Percentiles rank a stretch among this genome's conserved stretches.
Evolutionary conservation across 371 early-diverging fungal species (phyloP).

Genomic region (Saksenaea vasiformis): DNA sequence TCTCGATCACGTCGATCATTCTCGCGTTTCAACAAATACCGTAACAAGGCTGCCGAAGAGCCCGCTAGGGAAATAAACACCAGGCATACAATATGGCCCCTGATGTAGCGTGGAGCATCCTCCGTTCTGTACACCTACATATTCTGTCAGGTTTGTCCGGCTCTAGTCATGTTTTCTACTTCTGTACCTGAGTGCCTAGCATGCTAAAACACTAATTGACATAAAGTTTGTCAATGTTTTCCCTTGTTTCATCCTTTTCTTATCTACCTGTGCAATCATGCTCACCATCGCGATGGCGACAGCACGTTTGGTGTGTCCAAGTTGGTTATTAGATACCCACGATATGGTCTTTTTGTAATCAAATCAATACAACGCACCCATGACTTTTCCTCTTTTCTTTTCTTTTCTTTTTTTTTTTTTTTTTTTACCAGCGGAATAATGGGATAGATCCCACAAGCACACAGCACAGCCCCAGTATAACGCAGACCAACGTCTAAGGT

Average conservation of each 20-base stretch:
- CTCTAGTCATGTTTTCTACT: background rate
- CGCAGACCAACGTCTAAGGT: conserved; percentile 40
- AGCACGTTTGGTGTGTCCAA: conserved; percentile 60
- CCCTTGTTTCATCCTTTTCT: background rate
- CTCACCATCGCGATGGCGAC: conserved; percentile 55
- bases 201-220: conserved; percentile 47
- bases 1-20: conserved; percentile 44
- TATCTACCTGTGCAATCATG: conserved; percentile 44
- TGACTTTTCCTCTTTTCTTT: too few relatives aligned
- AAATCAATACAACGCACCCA: background rate
- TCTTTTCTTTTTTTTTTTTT: too few relatives aligned
- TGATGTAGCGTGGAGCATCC: conserved; percentile 52
- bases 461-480: conserved; percentile 56
- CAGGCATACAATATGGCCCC: conserved; percentile 55
- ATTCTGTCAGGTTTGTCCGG: background rate
- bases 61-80: conserved; percentile 32
- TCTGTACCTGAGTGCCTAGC: conserved; percentile 53
- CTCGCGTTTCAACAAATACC: conserved; percentile 45
- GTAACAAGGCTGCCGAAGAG: conserved; percentile 33
- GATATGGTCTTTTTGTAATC: conserved; percentile 36
- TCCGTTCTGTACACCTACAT: conserved; percentile 43
- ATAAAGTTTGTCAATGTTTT: background rate
- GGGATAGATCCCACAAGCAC: conserved; percentile 59
- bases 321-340: conserved; percentile 61
- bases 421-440: conserved; percentile 43